Base-by-base conservation (phyloP, 108 stramenopile genomes). In the Fistulifera pelliculosa region DNA sequence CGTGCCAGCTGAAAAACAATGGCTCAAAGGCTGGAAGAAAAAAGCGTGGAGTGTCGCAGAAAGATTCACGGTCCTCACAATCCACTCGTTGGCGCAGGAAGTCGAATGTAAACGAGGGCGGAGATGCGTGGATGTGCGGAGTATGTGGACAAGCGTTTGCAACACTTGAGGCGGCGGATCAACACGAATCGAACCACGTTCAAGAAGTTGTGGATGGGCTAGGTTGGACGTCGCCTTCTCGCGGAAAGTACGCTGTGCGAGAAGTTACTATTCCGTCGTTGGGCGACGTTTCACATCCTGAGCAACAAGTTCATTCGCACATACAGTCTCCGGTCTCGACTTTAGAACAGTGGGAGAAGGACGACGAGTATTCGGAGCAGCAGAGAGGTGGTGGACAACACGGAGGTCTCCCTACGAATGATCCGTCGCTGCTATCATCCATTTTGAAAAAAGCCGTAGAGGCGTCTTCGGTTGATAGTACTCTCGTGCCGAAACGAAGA, bases 71-170 rank as follows among this genome's bases (percentile, higher is more conserved):
- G 8, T 35, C 31, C 3, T 35, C 31, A 8, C 6, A 8, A 35
- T 35, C 31, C 8, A 35, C 31, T 35, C 3, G 3, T 35, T 35
- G 3, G 3, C 31, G 31, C 3, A 35, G 8, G 3, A 3, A 8
- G 31, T 6, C 3, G 31, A 3, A 35, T 8, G 31, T 6, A 8
- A 35, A 8, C 31, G 31, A 45, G 4, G 22, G 38, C 43, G 19
- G 18, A 1, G 75, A 78, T 35, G 84, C 84, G 16, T 89, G 77
- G 75, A 81, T 80, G 70, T 89, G 87, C 55, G 73, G 83, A 44
- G 60, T 80, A 12, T 84, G 80, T 49, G 82, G 77, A 14, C 72
- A 74, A 27, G 62, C 70, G 3, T 89, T 84, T 60, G 66, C 62
- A 38, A 69, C 78, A 8, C 66, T 56, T 23, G 58, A 69, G 35